These are phyloP conservation scores for Camillea tinctor DNA, from an alignment of 2,329 filamentous ascomycete genomes.

Conservation along the genomic window DNA sequence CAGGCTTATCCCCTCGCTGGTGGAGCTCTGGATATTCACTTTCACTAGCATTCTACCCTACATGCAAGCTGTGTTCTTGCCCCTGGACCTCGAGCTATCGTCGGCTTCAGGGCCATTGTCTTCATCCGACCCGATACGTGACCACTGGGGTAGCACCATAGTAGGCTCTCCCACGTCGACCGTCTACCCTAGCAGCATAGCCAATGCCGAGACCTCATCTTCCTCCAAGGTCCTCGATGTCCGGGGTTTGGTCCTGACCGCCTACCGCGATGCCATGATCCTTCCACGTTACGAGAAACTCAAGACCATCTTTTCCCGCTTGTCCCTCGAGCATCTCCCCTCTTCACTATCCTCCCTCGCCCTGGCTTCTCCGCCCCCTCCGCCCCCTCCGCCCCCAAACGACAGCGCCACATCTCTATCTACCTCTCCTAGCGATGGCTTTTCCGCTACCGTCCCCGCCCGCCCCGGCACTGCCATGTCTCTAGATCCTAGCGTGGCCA, in stretches of 20 bases:
- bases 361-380: conserved; percentile 28
- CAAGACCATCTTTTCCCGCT: conserved; percentile 84
- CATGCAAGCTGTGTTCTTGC: conserved; percentile 91
- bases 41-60: conserved; percentile 91
- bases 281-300: conserved; percentile 85
- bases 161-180: conserved; percentile 34
- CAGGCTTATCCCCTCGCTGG: conserved; percentile 81
- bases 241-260: conserved; percentile 80
- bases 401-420: conserved; percentile 48
- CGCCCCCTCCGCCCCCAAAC: conserved; percentile 52
- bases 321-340: conserved; percentile 76
- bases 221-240: conserved; percentile 70
- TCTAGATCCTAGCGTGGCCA: conserved; percentile 71
- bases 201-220: conserved; percentile 47
- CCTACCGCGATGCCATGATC: conserved; percentile 86
- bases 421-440: conserved; percentile 42
- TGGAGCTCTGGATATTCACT: conserved; percentile 91
- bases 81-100: conserved; percentile 88
- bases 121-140: conserved; percentile 72
- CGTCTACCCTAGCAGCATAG: conserved; percentile 16
- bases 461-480: conserved; percentile 74
- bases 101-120: conserved; percentile 79
- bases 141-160: conserved; percentile 82
- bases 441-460: conserved; percentile 19
- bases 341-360: conserved; percentile 52